phyloP scores from a whole-genome alignment of 1,139 yeast species.

The Yamadazyma trypodendri region DNA sequence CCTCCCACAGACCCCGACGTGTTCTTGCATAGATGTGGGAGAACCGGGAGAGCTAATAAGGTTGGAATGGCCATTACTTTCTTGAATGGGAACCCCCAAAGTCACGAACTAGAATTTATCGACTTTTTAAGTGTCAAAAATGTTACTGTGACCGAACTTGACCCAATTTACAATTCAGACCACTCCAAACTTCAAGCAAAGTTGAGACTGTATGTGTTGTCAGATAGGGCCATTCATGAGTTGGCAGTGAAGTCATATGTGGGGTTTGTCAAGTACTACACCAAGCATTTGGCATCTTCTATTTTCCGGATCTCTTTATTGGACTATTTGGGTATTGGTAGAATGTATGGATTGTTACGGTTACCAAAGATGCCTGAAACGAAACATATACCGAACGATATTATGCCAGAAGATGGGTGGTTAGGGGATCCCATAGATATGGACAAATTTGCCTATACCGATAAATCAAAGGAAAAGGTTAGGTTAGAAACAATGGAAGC shows the following conservation, averaged over 20 bases:
- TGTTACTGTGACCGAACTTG: constrained; percentile 48
- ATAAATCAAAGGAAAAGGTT: constrained; percentile 59
- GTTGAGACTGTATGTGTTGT: constrained; percentile 58
- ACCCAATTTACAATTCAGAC: constrained; percentile 22
- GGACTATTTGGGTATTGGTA: constrained; percentile 72
- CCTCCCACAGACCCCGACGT: constrained; percentile 92
- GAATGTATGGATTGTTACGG: constrained; percentile 75
- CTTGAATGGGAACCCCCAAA: constrained; percentile 59
- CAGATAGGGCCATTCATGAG: constrained; percentile 80
- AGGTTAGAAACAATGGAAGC: constrained; percentile 60
- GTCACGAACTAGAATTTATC: constrained; percentile 75
- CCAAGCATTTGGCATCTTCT: constrained; percentile 88
- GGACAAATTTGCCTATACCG: constrained; percentile 65
- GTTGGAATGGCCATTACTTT: constrained; percentile 77
- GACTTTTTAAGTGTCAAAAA: constrained; percentile 79
- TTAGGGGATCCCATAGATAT: constrained; percentile 59
- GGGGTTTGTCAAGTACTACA: constrained; percentile 78
- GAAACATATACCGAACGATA: constrained; percentile 44
- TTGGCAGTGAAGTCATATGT: constrained; percentile 77
- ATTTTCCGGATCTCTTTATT: constrained; percentile 75
- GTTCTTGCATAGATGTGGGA: constrained; percentile 85
- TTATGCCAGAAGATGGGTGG: constrained; percentile 71
- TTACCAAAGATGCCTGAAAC: constrained; percentile 96
- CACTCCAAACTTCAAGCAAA: constrained; percentile 26
- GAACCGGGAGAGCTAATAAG: constrained; percentile 89